Evolutionary conservation across 148 eudicot species (phyloP).

Genomic region (Camellia granthamiana): DNA sequence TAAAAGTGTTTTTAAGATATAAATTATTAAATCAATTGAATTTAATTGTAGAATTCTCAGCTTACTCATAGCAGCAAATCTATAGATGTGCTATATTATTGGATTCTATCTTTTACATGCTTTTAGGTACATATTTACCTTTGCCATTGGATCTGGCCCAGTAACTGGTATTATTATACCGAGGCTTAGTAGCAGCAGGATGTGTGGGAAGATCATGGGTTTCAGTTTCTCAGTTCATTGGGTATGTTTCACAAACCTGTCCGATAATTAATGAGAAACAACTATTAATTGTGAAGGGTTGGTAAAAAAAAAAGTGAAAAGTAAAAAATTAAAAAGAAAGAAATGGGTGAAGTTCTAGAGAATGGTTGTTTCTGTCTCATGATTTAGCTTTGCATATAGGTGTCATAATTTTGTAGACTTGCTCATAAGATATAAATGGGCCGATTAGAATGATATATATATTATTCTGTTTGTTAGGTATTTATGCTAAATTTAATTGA

Average conservation of each 20-base stretch:
- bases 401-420: background rate
- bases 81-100: no score
- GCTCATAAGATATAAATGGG: background rate
- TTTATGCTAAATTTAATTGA: no score
- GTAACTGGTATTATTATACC: conserved; percentile 77
- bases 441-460: no score
- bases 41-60: conserved; percentile 20
- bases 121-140: conserved; percentile 9
- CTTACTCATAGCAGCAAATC: conserved; percentile 33
- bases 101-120: no score
- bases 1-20: background rate
- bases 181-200: conserved; percentile 71
- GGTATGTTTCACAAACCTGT: conserved; percentile 23
- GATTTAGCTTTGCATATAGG: background rate
- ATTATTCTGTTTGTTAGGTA: no score
- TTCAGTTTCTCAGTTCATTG: conserved; percentile 48
- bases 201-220: conserved; percentile 75
- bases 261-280: no score
- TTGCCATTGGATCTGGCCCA: conserved; percentile 82
- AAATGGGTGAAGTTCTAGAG: background rate
- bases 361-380: background rate
- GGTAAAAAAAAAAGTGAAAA: no score
- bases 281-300: no score
- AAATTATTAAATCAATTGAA: background rate
- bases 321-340: background rate